A percentile compares a stretch with the other conserved stretches of the same genome.
Evolutionary conservation across 2,329 filamentous ascomycete genomes (phyloP).

Genomic region (Pseudogymnoascus destructans): DNA sequence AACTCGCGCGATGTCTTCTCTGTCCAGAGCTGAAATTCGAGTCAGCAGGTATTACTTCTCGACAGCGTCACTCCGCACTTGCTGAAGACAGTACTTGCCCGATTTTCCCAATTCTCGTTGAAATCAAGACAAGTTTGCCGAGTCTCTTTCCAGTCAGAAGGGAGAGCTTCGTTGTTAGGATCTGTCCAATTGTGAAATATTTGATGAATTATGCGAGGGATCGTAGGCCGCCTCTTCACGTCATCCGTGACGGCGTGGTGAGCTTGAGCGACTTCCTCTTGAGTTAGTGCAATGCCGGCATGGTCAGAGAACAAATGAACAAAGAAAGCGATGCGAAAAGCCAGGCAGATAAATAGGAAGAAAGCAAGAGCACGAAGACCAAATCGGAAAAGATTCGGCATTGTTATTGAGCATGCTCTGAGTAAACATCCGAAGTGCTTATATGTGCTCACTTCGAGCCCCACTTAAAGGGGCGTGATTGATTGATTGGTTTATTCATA

Average conservation of each 20-base stretch:
- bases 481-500: too few species aligned
- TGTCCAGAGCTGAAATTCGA: conserved; percentile 51
- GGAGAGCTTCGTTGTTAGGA: conserved; percentile 56
- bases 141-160: conserved; percentile 49
- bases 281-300: conserved; percentile 13
- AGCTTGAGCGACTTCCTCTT: conserved; percentile 11
- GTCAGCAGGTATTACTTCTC: conserved; percentile 21
- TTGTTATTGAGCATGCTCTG: neutral
- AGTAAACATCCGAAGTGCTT: neutral
- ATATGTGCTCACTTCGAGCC: too few species aligned
- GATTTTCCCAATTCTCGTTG: conserved; percentile 63
- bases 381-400: neutral
- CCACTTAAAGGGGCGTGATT: too few species aligned
- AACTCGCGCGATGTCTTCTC: conserved; percentile 54
- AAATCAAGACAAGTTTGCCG: conserved; percentile 54
- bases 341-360: conserved; percentile 6
- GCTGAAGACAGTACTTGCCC: conserved; percentile 31
- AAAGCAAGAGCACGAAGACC: neutral
- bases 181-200: conserved; percentile 29
- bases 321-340: conserved; percentile 10
- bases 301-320: conserved; percentile 15
- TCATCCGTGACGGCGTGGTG: neutral
- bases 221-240: conserved; percentile 41
- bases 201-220: conserved; percentile 65
- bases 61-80: conserved; percentile 1